Evolutionary conservation across 257 asterid species (phyloP), one percentile per base, ranked within the genome.

Genomic region (Rauvolfia tetraphylla): DNA sequence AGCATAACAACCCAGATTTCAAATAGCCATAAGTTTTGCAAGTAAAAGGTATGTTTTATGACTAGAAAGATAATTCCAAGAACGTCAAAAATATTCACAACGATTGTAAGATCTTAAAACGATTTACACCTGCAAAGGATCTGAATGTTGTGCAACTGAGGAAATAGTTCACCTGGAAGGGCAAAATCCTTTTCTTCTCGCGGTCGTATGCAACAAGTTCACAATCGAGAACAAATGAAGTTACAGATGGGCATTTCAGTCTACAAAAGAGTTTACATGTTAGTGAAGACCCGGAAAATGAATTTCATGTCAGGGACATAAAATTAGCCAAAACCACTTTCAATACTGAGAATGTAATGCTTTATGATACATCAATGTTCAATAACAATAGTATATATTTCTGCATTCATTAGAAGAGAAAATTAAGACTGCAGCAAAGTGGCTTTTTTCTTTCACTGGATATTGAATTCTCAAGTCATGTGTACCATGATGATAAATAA

Each of bases 201-300:
- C 93, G 96, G 62, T 93, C 97, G 27, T 85, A 93, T 78, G 98
- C 99, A 82, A 95, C 99, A 83, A 93, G 84, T 84, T 95, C 99
- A 48, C 99, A 95, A 78, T 95, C 98, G 58, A 95, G 97, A 85
- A 94, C 97, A 83, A 94, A 94, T 76, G 98, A 95, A 65, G 84
- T 82, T 42, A 86, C 91, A 68, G 95, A 83, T 34, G 98, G 86
- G 71, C 77, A 82, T 81, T 89, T 91, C 25, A 93, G 83, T 83
- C 99, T 95, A 95, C 89, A 85, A n/a, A 70, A 65, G 76, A 57
- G 56, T 4, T 8, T 8, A 68, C 20, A 39, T 18, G 18, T 66
- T 22, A 76, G 77, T 48, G 49, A 71, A 9, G 54, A 75, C 41
- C 18, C 57, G 17, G 59, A 68, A 33, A 29, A 46, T 36, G 29